Evolutionary conservation across 225 moss, liverwort and hornwort genomes (phyloP).

Genomic region (Physcomitrium patens): DNA sequence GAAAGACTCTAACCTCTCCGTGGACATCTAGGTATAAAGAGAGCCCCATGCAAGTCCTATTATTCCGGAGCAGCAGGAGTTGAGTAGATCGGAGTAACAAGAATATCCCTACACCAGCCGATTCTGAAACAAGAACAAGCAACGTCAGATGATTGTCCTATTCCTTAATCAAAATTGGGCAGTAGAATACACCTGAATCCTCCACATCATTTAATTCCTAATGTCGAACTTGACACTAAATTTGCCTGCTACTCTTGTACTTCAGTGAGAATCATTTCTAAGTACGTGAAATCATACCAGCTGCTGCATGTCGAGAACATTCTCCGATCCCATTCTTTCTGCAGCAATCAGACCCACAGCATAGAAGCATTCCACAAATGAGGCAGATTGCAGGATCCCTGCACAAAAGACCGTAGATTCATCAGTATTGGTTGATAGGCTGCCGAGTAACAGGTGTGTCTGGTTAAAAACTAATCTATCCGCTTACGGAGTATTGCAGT

Average conservation of each 20-base stretch:
- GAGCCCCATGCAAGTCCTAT: slow-evolving; percentile 46
- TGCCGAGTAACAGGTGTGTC: slow-evolving; percentile 4
- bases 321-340: slow-evolving; percentile 24
- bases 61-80: slow-evolving; percentile 41
- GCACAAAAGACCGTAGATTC: background rate
- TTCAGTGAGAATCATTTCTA: background rate
- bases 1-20: slow-evolving; percentile 42
- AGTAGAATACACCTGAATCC: no score
- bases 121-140: slow-evolving; percentile 32
- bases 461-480: background rate
- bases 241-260: background rate
- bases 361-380: slow-evolving; percentile 42
- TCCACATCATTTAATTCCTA: background rate
- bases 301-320: slow-evolving; percentile 43
- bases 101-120: slow-evolving; percentile 47
- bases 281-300: slow-evolving; percentile 13
- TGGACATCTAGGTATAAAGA: slow-evolving; percentile 40
- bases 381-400: slow-evolving; percentile 49
- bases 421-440: background rate
- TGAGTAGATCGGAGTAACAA: slow-evolving; percentile 46
- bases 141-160: background rate
- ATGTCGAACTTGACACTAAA: background rate
- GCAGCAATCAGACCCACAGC: slow-evolving; percentile 41
- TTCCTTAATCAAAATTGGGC: no score
- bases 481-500: background rate